Base-by-base conservation (phyloP, 192 early-diverging fungal genomes). In the Rhizophagus prolifer region DNA sequence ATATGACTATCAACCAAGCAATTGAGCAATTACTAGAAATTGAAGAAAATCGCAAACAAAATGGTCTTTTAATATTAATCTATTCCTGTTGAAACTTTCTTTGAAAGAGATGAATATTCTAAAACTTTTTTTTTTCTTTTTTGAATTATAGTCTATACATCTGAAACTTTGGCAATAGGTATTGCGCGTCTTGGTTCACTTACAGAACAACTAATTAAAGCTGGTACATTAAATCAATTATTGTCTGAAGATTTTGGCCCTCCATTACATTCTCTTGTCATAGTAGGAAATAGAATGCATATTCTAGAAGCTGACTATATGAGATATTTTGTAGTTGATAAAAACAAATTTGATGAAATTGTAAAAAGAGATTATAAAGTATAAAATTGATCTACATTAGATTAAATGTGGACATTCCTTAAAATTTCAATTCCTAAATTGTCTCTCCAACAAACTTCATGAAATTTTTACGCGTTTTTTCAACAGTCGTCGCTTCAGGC, bases 1-100 rank as follows among this genome's bases (percentile, higher is more conserved):
- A 90, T 87, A 99, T 99, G 97, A 94, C 94, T 13, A 89, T 97
- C 72, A 97, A 97, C 85, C 89, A 91, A 77, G 94, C 94, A n/a
- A 88, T 95, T 58, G 89, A 93, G 76, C 96, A 99, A 82, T 85
- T 99, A 75, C 83, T 99, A 14, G 96, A 98, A 85, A 87, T 97
- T 44, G 95, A 97, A 81, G 95, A 95, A 16, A 89, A 85, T 23
- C 89, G 95, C 38, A 59, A 81, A 9, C 91, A 92, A 75, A 86
- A 90, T 25, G 83, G 85, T 88, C 73, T 25, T 59, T 38, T 75
- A 46, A 19, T 66, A 16, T 59, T 44, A 26, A 16, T 28, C 13
- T 64, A 31, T 30, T 75, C 76, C 23, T 76, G 13, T 19, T 46
- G 9, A 14, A 59, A 76, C 16, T 38, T 1, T 5, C 8, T 76